Percentiles rank a stretch among this genome's conserved stretches.
phyloP scores from a whole-genome alignment of 1,284 basidiomycete species.

The Tylopilus sp. region DNA sequence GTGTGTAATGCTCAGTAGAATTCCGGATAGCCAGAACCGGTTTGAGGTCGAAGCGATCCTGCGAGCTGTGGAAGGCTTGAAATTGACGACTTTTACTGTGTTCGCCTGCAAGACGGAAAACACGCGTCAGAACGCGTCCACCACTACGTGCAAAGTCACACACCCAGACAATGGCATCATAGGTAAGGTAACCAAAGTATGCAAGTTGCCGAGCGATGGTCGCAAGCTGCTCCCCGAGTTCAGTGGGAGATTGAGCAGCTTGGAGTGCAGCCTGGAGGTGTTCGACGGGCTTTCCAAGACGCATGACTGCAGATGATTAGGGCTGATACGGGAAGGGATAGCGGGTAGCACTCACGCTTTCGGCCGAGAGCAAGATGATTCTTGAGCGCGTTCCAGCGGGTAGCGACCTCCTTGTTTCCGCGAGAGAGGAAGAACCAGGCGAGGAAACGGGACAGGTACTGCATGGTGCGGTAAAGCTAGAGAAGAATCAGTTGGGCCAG shows the following conservation, averaged over 20 bases:
- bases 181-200: constrained; percentile 87
- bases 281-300: constrained; percentile 92
- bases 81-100: constrained; percentile 63
- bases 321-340: constrained; percentile 5
- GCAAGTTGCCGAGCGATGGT: constrained; percentile 83
- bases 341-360: constrained; percentile 63
- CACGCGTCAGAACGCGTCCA: neutral
- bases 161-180: constrained; percentile 86
- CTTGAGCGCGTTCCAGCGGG: constrained; percentile 78
- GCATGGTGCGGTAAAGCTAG: constrained; percentile 85
- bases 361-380: constrained; percentile 72
- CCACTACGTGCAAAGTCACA: constrained; percentile 21
- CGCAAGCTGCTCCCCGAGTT: constrained; percentile 73
- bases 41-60: constrained; percentile 72
- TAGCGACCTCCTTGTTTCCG: constrained; percentile 63
- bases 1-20: constrained; percentile 71
- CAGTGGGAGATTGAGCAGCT: constrained; percentile 57
- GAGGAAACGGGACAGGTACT: constrained; percentile 90
- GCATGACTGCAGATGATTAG: constrained; percentile 61
- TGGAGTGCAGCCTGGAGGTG: constrained; percentile 91
- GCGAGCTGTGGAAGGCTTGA: constrained; percentile 63
- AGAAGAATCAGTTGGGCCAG: neutral
- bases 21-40: constrained; percentile 90
- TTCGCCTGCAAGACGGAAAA: constrained; percentile 47
- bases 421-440: constrained; percentile 75